Conservation (phyloP, 768 basidiomycete species). For the Chlorophyllum brunneum region DNA sequence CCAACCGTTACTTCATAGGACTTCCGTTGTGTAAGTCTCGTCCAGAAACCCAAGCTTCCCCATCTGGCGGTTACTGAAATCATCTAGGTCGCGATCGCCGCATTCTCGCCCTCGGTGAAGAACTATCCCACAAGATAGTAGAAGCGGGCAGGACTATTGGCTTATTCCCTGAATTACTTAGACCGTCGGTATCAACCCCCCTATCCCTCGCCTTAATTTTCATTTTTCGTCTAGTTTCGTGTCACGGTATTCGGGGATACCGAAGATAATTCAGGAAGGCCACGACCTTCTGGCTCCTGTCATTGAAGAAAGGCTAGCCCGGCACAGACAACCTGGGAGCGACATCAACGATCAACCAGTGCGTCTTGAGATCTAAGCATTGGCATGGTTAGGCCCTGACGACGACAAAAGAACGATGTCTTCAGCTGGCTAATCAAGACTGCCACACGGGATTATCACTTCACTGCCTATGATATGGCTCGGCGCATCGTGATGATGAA, state of each 20-base stretch:
- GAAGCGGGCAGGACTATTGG: slow-evolving; percentile 24
- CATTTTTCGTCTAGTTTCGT: slow-evolving; percentile 8
- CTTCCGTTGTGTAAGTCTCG: slow-evolving; percentile 39
- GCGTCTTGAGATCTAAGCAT: background rate
- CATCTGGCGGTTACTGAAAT: background rate
- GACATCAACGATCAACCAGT: slow-evolving; percentile 6
- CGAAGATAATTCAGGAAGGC: background rate
- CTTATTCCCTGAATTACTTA: slow-evolving; percentile 34
- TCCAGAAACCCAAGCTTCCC: background rate
- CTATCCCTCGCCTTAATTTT: slow-evolving; percentile 20
- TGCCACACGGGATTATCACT: slow-evolving; percentile 10
- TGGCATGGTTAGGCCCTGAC: background rate
- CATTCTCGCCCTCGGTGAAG: slow-evolving; percentile 26
- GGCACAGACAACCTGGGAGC: background rate
- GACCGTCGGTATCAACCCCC: slow-evolving; percentile 30
- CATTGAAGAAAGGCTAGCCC: slow-evolving; percentile 8
- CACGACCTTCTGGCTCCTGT: slow-evolving; percentile 13
- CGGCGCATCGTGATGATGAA: slow-evolving; percentile 33
- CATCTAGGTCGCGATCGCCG: slow-evolving; percentile 35
- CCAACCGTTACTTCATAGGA: slow-evolving; percentile 46
- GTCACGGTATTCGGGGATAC: slow-evolving; percentile 9
- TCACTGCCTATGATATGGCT: slow-evolving; percentile 16
- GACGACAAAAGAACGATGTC: background rate
- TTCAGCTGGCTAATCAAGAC: slow-evolving; percentile 16
- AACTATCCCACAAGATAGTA: slow-evolving; percentile 27